Base-by-base conservation (phyloP, 176 grass and related monocot species). In the Zizania latifolia region DNA sequence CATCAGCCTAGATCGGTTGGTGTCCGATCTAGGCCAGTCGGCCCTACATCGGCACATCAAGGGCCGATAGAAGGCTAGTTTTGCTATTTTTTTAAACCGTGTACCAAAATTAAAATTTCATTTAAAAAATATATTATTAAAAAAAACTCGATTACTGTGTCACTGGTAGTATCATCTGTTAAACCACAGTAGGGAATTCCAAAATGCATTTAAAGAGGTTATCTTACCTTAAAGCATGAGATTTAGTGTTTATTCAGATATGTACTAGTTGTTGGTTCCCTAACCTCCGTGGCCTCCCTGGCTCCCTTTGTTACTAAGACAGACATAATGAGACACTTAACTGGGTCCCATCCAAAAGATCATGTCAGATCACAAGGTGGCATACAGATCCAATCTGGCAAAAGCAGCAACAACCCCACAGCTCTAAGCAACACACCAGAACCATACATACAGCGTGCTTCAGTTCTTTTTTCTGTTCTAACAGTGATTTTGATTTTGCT, bases 281-380 rank as follows among this genome's bases (percentile, higher is more conserved):
- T 76, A 81, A 81, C 79, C 73, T 86, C 71, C 84, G 30, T 46
- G 27, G 56, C 65, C 71, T 78, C 74, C 65, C 82, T 82, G 56
- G 56, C 71, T 78, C 74, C 65, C 82, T 82, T 87, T 60, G 78
- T 56, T 82, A 77, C 66, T 58, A 87, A 87, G 85, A 78, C 67
- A 71, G 30, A 71, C 79, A 67, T 38, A 82, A 50, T 39, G 56
- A 10, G 58, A 70, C 65, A 9, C 78, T 81, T 33, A 30, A 39
- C 38, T 24, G 79, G 85, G 73, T 10, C 79, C 85, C 72, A 72
- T 14, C 51, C 16, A 71, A 68, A 39, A 58, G 31, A 39, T 54
- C 68, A 56, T 19, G 70, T 82, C 79, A 78, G 59, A 72, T 66
- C 79, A 39, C 23, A 71, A 63, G 58, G 72, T 58, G 14, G 57